Conservation (phyloP, 1,284 basidiomycete species). For the Salmacisia buchloeana region DNA sequence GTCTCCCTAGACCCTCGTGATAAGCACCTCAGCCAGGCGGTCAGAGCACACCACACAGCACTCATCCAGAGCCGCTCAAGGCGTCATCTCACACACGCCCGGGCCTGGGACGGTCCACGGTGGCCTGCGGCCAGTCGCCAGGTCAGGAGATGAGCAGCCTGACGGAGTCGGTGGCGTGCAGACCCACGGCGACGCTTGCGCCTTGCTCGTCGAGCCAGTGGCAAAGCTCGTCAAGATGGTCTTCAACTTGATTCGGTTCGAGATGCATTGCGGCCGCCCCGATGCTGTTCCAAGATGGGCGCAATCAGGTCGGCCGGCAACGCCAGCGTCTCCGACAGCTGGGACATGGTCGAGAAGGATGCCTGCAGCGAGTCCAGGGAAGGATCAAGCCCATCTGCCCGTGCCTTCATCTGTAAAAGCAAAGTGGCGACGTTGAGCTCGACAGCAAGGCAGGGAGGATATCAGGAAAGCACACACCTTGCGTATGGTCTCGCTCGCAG, state of each 20-base stretch:
- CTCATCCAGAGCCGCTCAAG: background rate
- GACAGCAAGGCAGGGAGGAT: background rate
- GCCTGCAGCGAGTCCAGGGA: slow-evolving; percentile 27
- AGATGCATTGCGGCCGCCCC: background rate
- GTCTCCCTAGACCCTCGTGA: background rate
- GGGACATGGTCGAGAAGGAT: slow-evolving; percentile 26
- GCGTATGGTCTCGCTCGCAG: slow-evolving; percentile 81
- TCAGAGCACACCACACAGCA: background rate
- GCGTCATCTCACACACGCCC: background rate
- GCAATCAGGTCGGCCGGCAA: background rate
- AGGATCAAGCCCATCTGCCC: slow-evolving; percentile 29
- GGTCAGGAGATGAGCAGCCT: too few relatives aligned
- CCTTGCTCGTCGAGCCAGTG: too few relatives aligned
- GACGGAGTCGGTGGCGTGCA: too few relatives aligned
- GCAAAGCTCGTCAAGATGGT: too few relatives aligned
- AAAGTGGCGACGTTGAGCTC: background rate
- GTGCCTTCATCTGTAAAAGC: slow-evolving; percentile 22
- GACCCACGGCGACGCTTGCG: too few relatives aligned
- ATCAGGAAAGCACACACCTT: slow-evolving; percentile 57
- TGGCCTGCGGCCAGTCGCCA: too few relatives aligned
- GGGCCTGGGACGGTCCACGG: background rate
- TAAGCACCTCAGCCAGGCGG: background rate
- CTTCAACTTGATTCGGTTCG: background rate
- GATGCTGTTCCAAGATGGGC: background rate
- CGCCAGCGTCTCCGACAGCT: slow-evolving; percentile 12